Conservation (phyloP, 352 stramenopile species). For the Discostella stelligera region DNA sequence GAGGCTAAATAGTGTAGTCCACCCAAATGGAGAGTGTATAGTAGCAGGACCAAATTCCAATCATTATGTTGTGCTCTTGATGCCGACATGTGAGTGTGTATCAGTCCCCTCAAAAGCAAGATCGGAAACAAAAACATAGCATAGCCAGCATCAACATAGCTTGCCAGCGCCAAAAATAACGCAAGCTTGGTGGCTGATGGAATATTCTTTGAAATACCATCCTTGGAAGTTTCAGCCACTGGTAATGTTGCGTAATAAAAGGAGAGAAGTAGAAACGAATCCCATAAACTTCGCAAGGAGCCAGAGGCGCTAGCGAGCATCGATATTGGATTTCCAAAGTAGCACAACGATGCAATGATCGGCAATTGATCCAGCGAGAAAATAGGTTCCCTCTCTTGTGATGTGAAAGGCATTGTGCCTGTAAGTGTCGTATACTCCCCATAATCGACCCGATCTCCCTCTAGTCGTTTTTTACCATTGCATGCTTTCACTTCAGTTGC, state of each 20-base stretch:
- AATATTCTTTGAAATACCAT: slow-evolving; percentile 28
- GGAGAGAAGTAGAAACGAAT: slow-evolving; percentile 45
- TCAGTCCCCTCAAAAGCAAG: slow-evolving; percentile 37
- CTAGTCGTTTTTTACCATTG: slow-evolving; percentile 7
- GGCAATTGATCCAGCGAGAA: slow-evolving; percentile 38
- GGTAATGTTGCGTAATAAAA: slow-evolving; percentile 37
- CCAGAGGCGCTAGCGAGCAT: slow-evolving; percentile 37
- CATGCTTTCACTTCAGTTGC: background rate
- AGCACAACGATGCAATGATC: slow-evolving; percentile 47
- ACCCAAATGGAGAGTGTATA: slow-evolving; percentile 34
- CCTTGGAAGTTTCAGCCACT: slow-evolving; percentile 22
- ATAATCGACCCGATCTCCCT: background rate
- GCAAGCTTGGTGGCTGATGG: slow-evolving; percentile 36
- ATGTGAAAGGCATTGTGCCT: background rate
- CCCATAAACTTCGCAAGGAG: slow-evolving; percentile 40
- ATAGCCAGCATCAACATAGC: slow-evolving; percentile 60
- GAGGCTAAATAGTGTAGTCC: slow-evolving; percentile 46
- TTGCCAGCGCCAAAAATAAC: slow-evolving; percentile 57
- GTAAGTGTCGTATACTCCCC: background rate
- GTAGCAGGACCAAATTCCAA: slow-evolving; percentile 36
- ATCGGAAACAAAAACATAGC: slow-evolving; percentile 52
- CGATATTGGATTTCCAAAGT: slow-evolving; percentile 65
- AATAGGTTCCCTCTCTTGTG: slow-evolving; percentile 19
- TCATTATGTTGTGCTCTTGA: slow-evolving; percentile 11
- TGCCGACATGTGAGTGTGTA: slow-evolving; percentile 1